Evolutionary conservation across 2,329 filamentous ascomycete genomes (phyloP), one percentile per base, ranked within the genome.

Genomic region (Apiospora marii): DNA sequence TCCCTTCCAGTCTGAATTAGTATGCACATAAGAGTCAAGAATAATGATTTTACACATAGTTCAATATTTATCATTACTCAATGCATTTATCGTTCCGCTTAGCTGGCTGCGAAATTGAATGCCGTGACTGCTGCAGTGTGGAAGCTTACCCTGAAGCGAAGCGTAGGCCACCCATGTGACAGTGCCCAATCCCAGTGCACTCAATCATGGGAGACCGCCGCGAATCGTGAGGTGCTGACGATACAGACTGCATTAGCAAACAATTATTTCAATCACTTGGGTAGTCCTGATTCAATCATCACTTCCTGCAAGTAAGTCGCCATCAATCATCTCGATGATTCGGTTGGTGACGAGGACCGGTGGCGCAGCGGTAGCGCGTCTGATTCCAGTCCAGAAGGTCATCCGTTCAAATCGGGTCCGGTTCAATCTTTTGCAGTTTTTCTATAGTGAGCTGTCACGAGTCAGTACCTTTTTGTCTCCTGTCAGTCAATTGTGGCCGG

Each of bases 371-470:
- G 67, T 69, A 69, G 67, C 67, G 67, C 67, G 67, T 69, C 67
- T 48, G 67, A 69, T 69, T 69, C 67, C 67, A 69, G 67, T 69
- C 67, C 67, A 48, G 67, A 69, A 69, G 67, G 67, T 69, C 48
- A 69, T 69, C 67, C 67, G 67, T 69, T 69, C 67, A 69, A 69
- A 69, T 69, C 67, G 67, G 67, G 67, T 69, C 67, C 44, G 67
- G 67, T 46, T 69, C 67, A 69, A n/a, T 14, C 27, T 69, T 69
- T 34, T 49, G 58, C 58, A 12, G 8, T 14, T 64, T 41, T 64
- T n/a, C 27, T 8, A 1, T 19, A 1, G 19, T 34, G 16, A 14
- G 10, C 0, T 64, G 8, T 34, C 2, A 10, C 19, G 4, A 14
- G 34, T n/a, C 27, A 10, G 34, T 34, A 4, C 1, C 19, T 58